Evolutionary conservation across 306 rosid species (phyloP), one percentile per base, ranked within the genome.

Genomic region (Argentina anserina): DNA sequence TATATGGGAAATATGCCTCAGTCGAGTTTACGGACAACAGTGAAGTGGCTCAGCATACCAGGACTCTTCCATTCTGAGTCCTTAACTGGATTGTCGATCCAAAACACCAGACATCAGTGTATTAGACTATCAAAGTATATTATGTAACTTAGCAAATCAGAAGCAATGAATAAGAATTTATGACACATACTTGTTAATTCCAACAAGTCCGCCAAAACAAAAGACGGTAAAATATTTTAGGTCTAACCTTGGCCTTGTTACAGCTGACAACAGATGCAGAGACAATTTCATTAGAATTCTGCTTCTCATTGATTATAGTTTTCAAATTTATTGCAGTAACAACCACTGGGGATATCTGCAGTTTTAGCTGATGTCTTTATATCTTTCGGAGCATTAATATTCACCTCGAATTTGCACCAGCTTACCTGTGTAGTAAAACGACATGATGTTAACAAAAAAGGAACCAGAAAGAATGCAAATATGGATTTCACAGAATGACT

Each of bases 331-430:
- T 78, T 26, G 99, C 88, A 26, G 89, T 72, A 76, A 88, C 99
- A 76, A 90, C 82, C 80, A 90, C 86, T 55, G 89, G 99, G 99
- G 79, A 81, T 84, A 83, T 88, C 92, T 43, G 58, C 26, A 37
- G 82, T 69, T 72, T 56, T 82, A 65, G 81, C 47, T 76, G 89
- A 85, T 75, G 71, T 68, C 67, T 64, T 75, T 61, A 90, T 87
- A 71, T 83, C 87, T 86, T 94, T 91, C 28, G 99, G 87, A 77
- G 86, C 83, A 76, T 86, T 90, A 76, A 88, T 86, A 34, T 62
- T 79, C 80, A 91, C 96, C 83, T 91, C 97, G 81, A 90, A 94
- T 83, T 94, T 90, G 91, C 97, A 94, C 96, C 99, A 94, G 88
- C 97, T 91, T 75, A 94, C 96, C 97, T 94, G 88, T 59, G 55